Base-by-base conservation (phyloP, 768 basidiomycete species). In the Galerina sulciceps region DNA sequence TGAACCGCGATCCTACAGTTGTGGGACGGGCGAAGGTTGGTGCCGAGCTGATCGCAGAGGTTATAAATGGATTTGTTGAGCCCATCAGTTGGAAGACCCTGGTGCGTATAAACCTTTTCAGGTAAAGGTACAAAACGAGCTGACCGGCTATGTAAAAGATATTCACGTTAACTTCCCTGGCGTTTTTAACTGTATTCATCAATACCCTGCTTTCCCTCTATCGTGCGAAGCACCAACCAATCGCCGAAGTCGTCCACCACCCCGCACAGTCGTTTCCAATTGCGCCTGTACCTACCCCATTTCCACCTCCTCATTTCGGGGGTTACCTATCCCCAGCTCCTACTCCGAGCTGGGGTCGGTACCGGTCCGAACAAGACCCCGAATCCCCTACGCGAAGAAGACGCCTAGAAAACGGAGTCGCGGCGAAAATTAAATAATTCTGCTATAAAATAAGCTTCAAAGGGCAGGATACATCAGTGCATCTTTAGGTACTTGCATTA, bases 21-120 rank as follows among this genome's bases (percentile, higher is more conserved):
- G 85, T 96, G 41, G 94, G 94, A 1, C 90, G 94, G 57, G 93
- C 94, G 58, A 88, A 85, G 66, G 90, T 99, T 63, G 88, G 91
- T 43, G 95, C 96, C 57, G 94, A 98, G 79, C 86, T 97, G 57
- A 89, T 99, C 73, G 96, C 94, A 52, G 96, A 97, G 69, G 91
- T 98, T 43, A 88, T 98, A 61, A 97, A 98, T 71, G 88, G 93
- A 1, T 99, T 99, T 69, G 92, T 99, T 13, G 96, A 99, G 69
- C 91, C 91, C 48, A 96, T 99, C 75, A 94, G 91, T 71, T 98
- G 95, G 94, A 97, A 96, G 77, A 95, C 95, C 11, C 76, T 98
- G 73, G 96, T 93, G 61, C 74, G 91, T 75, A 48, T 75, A 48
- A 47, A 50, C 46, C 38, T 54, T 20, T 31, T 22, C 23, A 48